phyloP scores from a whole-genome alignment of 2,329 filamentous ascomycete genomes.

The Ophiostoma perfectum region DNA sequence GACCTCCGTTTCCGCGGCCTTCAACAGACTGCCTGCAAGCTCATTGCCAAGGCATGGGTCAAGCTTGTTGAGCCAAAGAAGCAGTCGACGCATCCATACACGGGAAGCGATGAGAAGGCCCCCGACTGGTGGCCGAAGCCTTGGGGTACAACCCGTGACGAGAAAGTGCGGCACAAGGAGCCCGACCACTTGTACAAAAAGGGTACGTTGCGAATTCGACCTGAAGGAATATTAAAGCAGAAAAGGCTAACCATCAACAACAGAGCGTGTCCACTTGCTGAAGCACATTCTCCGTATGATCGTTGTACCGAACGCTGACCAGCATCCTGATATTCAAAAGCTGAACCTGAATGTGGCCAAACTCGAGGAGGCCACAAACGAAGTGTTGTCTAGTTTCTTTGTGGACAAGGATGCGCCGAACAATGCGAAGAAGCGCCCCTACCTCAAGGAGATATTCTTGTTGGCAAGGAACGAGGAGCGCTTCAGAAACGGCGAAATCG shows the following conservation, averaged over 20 bases:
- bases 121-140: slow-evolving; percentile 63
- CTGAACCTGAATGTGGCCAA: slow-evolving; percentile 49
- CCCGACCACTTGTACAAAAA: slow-evolving; percentile 67
- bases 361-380: slow-evolving; percentile 53
- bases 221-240: not conserved
- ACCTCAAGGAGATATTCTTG: slow-evolving; percentile 56
- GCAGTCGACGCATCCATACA: slow-evolving; percentile 69
- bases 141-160: slow-evolving; percentile 46
- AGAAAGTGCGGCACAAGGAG: slow-evolving; percentile 62
- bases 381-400: slow-evolving; percentile 55
- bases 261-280: slow-evolving; percentile 56
- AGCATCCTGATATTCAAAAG: slow-evolving; percentile 50
- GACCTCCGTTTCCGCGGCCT: slow-evolving; percentile 57
- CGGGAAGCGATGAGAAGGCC: slow-evolving; percentile 55
- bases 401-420: slow-evolving; percentile 48
- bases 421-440: slow-evolving; percentile 51
- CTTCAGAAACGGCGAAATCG: slow-evolving; percentile 52
- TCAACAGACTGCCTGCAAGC: slow-evolving; percentile 66
- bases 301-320: slow-evolving; percentile 44
- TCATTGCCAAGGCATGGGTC: slow-evolving; percentile 70
- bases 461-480: slow-evolving; percentile 54
- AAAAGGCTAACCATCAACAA: slow-evolving; percentile 19
- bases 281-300: slow-evolving; percentile 57
- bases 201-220: slow-evolving; percentile 42
- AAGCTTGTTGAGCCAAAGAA: slow-evolving; percentile 72